These are phyloP conservation scores for Moesziomyces aphidis DNA, from an alignment of 1,284 basidiomycete genomes.

Conservation along the genomic window DNA sequence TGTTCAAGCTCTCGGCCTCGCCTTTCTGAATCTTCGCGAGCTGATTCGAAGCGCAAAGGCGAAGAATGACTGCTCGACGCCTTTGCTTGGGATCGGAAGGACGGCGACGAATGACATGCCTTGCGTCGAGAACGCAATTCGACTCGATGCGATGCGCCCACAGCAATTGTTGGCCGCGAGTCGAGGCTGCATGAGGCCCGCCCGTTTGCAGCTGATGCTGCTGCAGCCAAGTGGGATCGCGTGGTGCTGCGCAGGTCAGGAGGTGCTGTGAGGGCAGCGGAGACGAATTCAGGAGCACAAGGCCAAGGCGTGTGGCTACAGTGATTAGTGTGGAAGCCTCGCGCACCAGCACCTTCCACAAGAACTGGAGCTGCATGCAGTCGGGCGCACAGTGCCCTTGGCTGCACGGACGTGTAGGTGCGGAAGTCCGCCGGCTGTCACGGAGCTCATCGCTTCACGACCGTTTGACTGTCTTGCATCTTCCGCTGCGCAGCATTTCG, in stretches of 20 bases:
- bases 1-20: too few relatives aligned
- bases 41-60: too few relatives aligned
- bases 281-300: neutral
- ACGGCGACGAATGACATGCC: too few relatives aligned
- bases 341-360: too few relatives aligned
- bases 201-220: neutral
- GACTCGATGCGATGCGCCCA: neutral
- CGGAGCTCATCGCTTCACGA: neutral
- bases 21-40: too few relatives aligned
- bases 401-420: neutral
- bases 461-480: neutral
- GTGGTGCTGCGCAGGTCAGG: conserved; percentile 2
- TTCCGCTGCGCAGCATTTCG: neutral
- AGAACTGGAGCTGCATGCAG: neutral
- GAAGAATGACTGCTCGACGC: too few relatives aligned
- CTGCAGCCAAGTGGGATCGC: neutral
- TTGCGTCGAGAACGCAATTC: too few relatives aligned
- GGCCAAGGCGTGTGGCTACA: too few relatives aligned
- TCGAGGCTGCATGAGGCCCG: neutral
- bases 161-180: neutral
- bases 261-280: conserved; percentile 4
- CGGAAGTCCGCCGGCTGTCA: conserved; percentile 1
- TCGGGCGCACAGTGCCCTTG: neutral
- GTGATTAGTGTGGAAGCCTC: too few relatives aligned
- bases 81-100: too few relatives aligned